phyloP scores from a whole-genome alignment of 1,284 basidiomycete species.

The Puccinia novopanici region DNA sequence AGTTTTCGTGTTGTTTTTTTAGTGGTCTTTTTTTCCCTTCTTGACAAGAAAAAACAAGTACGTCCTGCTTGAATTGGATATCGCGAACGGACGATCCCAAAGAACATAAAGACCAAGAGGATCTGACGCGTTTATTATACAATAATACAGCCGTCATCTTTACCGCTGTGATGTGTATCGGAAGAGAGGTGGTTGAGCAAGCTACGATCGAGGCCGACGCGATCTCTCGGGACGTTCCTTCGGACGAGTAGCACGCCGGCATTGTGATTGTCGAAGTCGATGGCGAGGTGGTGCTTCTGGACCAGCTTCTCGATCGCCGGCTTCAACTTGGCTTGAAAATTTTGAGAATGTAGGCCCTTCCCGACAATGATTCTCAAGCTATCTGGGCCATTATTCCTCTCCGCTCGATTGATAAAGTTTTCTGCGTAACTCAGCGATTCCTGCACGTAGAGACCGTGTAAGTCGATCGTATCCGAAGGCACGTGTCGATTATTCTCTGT shows the following conservation, averaged over 20 bases:
- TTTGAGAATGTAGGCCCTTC: conserved; percentile 82
- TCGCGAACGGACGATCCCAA: neutral
- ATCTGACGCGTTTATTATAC: neutral
- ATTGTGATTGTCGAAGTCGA: conserved; percentile 79
- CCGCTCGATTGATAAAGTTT: conserved; percentile 8
- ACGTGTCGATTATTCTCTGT: conserved; percentile 81
- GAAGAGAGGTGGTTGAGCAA: neutral
- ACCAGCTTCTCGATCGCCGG: conserved; percentile 82
- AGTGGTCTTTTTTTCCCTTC: neutral
- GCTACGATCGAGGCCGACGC: neutral
- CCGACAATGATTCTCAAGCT: conserved; percentile 62
- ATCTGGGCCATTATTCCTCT: conserved; percentile 65
- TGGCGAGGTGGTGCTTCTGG: conserved; percentile 70
- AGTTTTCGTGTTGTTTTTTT: neutral
- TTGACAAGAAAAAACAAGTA: neutral
- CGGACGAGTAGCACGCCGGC: conserved; percentile 81
- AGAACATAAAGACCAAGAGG: neutral
- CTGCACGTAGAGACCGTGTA: conserved; percentile 81
- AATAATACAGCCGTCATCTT: neutral
- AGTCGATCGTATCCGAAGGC: conserved; percentile 74
- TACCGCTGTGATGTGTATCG: neutral
- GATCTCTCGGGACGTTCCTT: conserved; percentile 61
- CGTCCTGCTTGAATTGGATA: neutral
- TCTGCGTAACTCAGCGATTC: conserved; percentile 63
- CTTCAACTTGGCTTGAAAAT: conserved; percentile 81